Conservation (phyloP, 2,329 filamentous ascomycete species). For the Penicillium sp. region DNA sequence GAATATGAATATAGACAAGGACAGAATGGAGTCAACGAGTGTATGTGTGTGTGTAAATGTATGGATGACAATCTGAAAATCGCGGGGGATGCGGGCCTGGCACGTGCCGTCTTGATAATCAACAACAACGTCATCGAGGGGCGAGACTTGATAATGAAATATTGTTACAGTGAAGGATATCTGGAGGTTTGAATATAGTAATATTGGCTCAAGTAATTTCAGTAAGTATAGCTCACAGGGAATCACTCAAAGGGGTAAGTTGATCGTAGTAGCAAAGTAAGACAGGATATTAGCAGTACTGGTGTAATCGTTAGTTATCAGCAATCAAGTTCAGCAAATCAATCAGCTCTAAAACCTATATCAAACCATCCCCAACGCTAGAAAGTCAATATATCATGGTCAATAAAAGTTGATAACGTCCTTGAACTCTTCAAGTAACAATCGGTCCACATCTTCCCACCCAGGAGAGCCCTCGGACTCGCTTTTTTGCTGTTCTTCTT, state of each 20-base stretch:
- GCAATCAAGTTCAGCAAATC: not conserved
- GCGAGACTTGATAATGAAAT: too few species aligned
- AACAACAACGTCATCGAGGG: not conserved
- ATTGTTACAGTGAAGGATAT: not conserved
- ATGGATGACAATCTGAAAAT: not conserved
- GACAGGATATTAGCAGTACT: not conserved
- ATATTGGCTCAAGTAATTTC: not conserved
- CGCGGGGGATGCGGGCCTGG: not conserved
- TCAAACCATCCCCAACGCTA: not conserved
- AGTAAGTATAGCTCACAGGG: not conserved
- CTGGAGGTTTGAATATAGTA: not conserved
- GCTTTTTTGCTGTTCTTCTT: not conserved
- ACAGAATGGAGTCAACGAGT: not conserved
- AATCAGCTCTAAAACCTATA: not conserved
- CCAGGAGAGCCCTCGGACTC: constrained; percentile 1
- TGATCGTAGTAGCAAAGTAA: not conserved
- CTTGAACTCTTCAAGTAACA: constrained; percentile 42
- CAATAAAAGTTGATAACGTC: constrained; percentile 39
- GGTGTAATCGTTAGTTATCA: not conserved
- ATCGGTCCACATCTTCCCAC: constrained; percentile 41
- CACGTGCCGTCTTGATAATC: not conserved
- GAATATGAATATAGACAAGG: not conserved
- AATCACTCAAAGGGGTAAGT: not conserved
- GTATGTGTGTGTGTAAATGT: not conserved
- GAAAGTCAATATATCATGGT: not conserved